Evolutionary conservation across 306 rosid species (phyloP), one percentile per base, ranked within the genome.

Genomic region (Benincasa hispida): DNA sequence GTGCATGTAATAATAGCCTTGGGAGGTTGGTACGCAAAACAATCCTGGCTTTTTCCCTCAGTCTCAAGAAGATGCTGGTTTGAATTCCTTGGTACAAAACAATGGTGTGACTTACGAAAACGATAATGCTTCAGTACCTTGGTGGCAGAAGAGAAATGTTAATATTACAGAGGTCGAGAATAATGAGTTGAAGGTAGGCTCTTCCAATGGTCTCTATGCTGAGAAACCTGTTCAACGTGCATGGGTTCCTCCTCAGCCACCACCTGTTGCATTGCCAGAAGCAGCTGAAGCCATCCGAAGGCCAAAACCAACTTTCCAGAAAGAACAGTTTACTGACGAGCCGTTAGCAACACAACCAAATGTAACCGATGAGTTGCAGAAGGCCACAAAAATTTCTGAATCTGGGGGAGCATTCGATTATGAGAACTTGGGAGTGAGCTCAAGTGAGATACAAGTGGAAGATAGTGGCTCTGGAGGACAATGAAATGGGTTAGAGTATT

Each of bases 161-260:
- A 89, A 88, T 81, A 82, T 89, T 83, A 78, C 86, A 34, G 96
- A 95, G 83, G 72, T 89, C 48, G 96, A 87, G 19, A 82, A 80
- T 60, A 89, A 78, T 72, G 96, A 82, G 60, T 69, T 76, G 63
- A 92, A 83, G 75, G 85, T 69, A 65, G 86, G 83, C 67, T 78
- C 90, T 37, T 69, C 80, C 68, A 80, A 78, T 66, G 80, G 79
- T 73, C 61, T 87, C 65, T 6, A 60, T 11, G 41, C 65, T 19
- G 50, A 45, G 58, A 45, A 51, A 39, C 86, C 92, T 3, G 67
- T 84, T 72, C 87, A 81, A 75, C 95, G 95, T 5, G 27, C 54
- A 6, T 95, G 99, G 99, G 98, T 90, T 81, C 98, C 99, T 70
- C 98, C 99, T 77, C 98, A 86, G 86, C 93, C 98, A 51, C 99